Evolutionary conservation across 129 eudicot species (phyloP), one percentile per base, ranked within the genome.

Genomic region (Deinandra increscens): DNA sequence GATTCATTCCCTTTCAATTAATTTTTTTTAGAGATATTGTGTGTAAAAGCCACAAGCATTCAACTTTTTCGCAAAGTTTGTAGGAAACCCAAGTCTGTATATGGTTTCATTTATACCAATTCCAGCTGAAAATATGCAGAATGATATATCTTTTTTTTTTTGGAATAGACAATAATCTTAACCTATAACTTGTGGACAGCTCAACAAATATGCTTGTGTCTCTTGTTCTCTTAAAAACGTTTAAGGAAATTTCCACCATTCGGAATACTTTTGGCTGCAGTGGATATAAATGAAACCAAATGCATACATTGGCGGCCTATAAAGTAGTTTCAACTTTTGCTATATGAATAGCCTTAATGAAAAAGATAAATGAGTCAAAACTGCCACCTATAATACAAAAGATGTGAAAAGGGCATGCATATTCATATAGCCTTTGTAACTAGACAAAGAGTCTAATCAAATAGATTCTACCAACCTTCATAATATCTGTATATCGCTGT

Each of bases 401-500:
- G 33, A 53, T 20, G 3, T 3, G 6, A 54, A 59, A 59, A 33
- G 17, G 31, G 64, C 39, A 31, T 14, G 13, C 31, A n/a, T n/a
- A n/a, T 58, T 26, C 20, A 58, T 58, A 31, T 29, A 58, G 64
- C 39, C 41, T 59, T 59, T 13, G 23, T 20, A 34, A 34, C 23
- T 36, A 60, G 23, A 60, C 19, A 59, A 36, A 60, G 37, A 22
- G 19, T 3, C 42, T n/a, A 55, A 38, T 7, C 22, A 72, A 19
- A 61, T 41, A 18, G 54, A 68, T 43, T 56, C 7, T 77, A 77
- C 81, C 33, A 38, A 91, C 96, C 96, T 88, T 81, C 89, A 88
- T 84, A 23, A 86, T 91, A 71, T 88, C 96, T 58, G 20, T 77
- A 50, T 88, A 91, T 7, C 96, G 94, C 26, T 84, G 91, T 0